Evolutionary conservation across 257 asterid species (phyloP), one percentile per base, ranked within the genome.

Genomic region (Solanum ossicruentum): DNA sequence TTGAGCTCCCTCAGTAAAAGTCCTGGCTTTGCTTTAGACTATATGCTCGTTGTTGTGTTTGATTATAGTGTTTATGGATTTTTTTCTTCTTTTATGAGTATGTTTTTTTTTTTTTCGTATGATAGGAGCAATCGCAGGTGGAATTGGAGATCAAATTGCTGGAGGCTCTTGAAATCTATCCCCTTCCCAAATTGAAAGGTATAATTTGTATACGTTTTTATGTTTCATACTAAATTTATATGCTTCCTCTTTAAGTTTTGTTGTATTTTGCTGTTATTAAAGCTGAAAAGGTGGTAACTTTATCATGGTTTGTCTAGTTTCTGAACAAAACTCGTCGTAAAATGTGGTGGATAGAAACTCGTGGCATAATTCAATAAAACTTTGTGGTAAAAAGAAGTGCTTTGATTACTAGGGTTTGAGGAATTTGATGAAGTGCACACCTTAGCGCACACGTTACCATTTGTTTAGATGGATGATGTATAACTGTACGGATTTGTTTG

Each of bases 111-210:
- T 52, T 80, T 56, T 84, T 57, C 26, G 47, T 79, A 66, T 83
- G 94, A 98, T 98, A 94, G 84, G 65, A 57, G 3, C 88, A 93
- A 75, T 88, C 95, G 36, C 96, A 96, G 86, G 97, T 95, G 86
- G 99, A 96, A 88, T 87, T 96, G 92, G 99, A 96, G 87, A 95
- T 96, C 65, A 89, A 87, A 85, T 86, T 96, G 75, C 91, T 96
- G 78, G 96, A 95, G 92, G 97, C 98, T 57, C 95, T 96, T 7
- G 98, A 94, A 90, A 93, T 92, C 85, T 96, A 96, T 81, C 99
- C 98, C 83, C 98, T 93, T 26, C 88, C 95, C 86, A 94, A 95
- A 94, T 87, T 96, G 78, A 91, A 86, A 91, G 98, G 99, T 87
- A 87, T 78, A 10, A 12, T 81, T 60, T 57, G 41, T 43, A 23